phyloP scores from a whole-genome alignment of 768 basidiomycete genomes.

The Pisolithus orientalis region DNA sequence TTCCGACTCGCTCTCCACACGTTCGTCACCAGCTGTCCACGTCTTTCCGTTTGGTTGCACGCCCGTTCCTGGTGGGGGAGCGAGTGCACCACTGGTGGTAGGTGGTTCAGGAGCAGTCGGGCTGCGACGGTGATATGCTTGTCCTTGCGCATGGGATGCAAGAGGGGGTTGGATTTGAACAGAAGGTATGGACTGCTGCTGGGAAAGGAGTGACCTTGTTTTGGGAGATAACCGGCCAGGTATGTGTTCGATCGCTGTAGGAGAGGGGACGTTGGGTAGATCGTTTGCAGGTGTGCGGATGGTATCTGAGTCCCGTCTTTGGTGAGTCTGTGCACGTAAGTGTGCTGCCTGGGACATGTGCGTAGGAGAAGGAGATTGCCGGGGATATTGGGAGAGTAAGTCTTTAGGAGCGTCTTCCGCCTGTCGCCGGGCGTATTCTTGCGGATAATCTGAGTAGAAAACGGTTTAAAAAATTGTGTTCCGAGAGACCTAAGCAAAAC shows the following conservation, averaged over 20 bases:
- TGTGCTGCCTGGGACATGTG: slow-evolving; percentile 28
- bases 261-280: slow-evolving; percentile 38
- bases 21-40: slow-evolving; percentile 43
- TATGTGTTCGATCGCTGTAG: slow-evolving; percentile 46
- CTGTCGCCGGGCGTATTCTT: slow-evolving; percentile 19
- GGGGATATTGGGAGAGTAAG: slow-evolving; percentile 25
- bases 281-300: slow-evolving; percentile 45
- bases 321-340: slow-evolving; percentile 39
- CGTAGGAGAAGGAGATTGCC: slow-evolving; percentile 52
- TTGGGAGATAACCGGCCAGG: slow-evolving; percentile 28
- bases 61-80: slow-evolving; percentile 11
- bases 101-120: slow-evolving; percentile 62
- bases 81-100: slow-evolving; percentile 33
- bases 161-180: slow-evolving; percentile 16
- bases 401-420: slow-evolving; percentile 8
- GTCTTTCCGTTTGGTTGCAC: slow-evolving; percentile 31
- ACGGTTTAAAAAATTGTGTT: background rate
- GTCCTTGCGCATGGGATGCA: slow-evolving; percentile 17
- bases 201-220: slow-evolving; percentile 14
- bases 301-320: slow-evolving; percentile 73
- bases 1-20: slow-evolving; percentile 31
- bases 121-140: slow-evolving; percentile 53
- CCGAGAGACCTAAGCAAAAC: background rate
- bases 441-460: slow-evolving; percentile 17
- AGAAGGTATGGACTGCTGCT: slow-evolving; percentile 23